These are phyloP conservation scores for Nigrospora osmanthi DNA, from an alignment of 2,329 filamentous ascomycete genomes.

Conservation along the genomic window DNA sequence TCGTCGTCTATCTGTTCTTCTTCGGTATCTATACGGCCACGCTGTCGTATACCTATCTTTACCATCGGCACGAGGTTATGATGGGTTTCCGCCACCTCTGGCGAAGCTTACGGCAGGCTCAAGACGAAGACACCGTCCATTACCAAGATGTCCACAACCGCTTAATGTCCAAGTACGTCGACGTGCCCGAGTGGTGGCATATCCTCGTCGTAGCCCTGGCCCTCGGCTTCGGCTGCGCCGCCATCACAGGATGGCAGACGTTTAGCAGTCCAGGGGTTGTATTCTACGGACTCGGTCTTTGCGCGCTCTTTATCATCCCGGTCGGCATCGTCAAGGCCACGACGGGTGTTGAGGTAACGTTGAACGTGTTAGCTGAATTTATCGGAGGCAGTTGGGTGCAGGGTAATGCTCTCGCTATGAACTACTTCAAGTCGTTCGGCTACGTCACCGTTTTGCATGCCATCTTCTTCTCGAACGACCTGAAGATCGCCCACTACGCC, in stretches of 20 bases:
- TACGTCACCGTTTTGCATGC: constrained; percentile 36
- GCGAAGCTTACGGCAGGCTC: background rate
- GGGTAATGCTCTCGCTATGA: constrained; percentile 44
- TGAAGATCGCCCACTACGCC: constrained; percentile 46
- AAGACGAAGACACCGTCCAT: background rate
- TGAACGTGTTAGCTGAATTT: constrained; percentile 46
- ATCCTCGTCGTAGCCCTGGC: constrained; percentile 24
- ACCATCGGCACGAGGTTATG: constrained; percentile 41
- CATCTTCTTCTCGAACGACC: constrained; percentile 26
- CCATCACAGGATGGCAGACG: constrained; percentile 39
- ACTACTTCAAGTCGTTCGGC: constrained; percentile 44
- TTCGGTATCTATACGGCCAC: constrained; percentile 47
- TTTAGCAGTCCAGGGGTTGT: constrained; percentile 42
- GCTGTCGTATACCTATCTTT: constrained; percentile 40
- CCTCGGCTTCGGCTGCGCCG: constrained; percentile 36
- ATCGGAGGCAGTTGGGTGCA: constrained; percentile 42
- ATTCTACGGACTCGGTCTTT: constrained; percentile 42
- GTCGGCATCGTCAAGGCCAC: constrained; percentile 45
- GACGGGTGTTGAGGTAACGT: constrained; percentile 41
- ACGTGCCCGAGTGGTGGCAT: constrained; percentile 51
- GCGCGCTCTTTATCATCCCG: constrained; percentile 41
- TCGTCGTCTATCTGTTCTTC: constrained; percentile 47
- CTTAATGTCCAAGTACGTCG: constrained; percentile 36
- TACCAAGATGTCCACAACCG: constrained; percentile 36
- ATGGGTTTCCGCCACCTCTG: constrained; percentile 4